A percentile compares a stretch with the other conserved stretches of the same genome.
phyloP scores from a whole-genome alignment of 352 stramenopile genomes.

The Aphanomyces cochlioides region DNA sequence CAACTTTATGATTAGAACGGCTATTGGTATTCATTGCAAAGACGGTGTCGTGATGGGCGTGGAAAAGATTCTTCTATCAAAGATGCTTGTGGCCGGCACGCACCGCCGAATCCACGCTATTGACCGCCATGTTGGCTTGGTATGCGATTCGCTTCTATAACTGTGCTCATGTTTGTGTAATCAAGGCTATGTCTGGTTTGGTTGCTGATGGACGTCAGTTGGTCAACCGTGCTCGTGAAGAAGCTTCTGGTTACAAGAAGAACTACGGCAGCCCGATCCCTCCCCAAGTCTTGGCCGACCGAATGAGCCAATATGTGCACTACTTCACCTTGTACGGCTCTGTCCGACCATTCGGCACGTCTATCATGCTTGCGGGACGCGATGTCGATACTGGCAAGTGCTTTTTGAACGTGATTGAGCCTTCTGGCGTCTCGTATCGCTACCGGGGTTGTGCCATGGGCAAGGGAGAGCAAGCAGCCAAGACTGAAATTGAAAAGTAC shows the following conservation, averaged over 20 bases:
- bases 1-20: slow-evolving; percentile 62
- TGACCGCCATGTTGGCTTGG: slow-evolving; percentile 89
- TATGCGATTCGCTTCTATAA: slow-evolving; percentile 27
- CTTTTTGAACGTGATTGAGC: slow-evolving; percentile 90
- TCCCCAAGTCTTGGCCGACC: slow-evolving; percentile 90
- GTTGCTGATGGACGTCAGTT: slow-evolving; percentile 95
- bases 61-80: slow-evolving; percentile 93
- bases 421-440: slow-evolving; percentile 89
- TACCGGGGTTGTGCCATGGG: slow-evolving; percentile 96
- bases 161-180: slow-evolving; percentile 8
- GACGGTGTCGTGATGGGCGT: slow-evolving; percentile 97
- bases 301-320: slow-evolving; percentile 96
- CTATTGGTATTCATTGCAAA: slow-evolving; percentile 96
- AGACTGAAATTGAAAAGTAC: slow-evolving; percentile 99
- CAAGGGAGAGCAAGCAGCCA: slow-evolving; percentile 96
- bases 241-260: slow-evolving; percentile 94
- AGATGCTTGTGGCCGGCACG: slow-evolving; percentile 89
- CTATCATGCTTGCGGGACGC: slow-evolving; percentile 94
- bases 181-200: slow-evolving; percentile 90
- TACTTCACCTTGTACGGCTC: slow-evolving; percentile 98
- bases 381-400: slow-evolving; percentile 90
- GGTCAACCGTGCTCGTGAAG: slow-evolving; percentile 92
- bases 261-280: slow-evolving; percentile 94
- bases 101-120: slow-evolving; percentile 87
- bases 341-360: slow-evolving; percentile 95